phyloP scores from a whole-genome alignment of 2,329 filamentous ascomycete genomes.

The Clonostachys sp. region DNA sequence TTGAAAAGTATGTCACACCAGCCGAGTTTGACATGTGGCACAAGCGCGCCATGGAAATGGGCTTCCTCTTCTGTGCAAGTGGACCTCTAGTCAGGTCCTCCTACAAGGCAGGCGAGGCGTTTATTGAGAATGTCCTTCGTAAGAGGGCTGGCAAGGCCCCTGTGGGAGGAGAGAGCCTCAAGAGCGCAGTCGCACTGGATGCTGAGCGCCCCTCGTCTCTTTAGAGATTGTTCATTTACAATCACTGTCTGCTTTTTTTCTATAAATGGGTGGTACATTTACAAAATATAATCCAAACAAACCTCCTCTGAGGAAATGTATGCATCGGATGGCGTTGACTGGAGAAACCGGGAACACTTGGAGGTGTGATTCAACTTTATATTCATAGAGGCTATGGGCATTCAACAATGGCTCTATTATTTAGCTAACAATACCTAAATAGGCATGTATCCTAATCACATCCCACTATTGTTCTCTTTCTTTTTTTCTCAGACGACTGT shows the following conservation, averaged over 20 bases:
- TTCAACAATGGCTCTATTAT: slow-evolving; percentile 5
- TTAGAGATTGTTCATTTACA: neutral
- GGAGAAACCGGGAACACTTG: neutral
- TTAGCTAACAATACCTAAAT: neutral
- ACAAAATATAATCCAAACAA: neutral
- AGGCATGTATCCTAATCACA: neutral
- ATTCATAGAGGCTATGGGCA: neutral
- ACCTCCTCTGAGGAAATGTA: neutral
- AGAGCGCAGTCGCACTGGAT: slow-evolving; percentile 33
- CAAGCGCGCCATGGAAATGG: slow-evolving; percentile 84
- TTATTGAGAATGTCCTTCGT: slow-evolving; percentile 96
- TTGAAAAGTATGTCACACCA: slow-evolving; percentile 91
- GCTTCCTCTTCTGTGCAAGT: slow-evolving; percentile 93
- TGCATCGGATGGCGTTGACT: slow-evolving; percentile 1
- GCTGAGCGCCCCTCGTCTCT: slow-evolving; percentile 10
- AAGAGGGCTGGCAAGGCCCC: slow-evolving; percentile 58
- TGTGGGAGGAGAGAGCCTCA: slow-evolving; percentile 21
- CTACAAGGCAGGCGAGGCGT: slow-evolving; percentile 97
- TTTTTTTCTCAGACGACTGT: too few relatives aligned
- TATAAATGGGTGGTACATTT: neutral
- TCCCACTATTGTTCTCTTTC: neutral
- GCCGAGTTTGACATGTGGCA: slow-evolving; percentile 90
- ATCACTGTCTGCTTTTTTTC: neutral
- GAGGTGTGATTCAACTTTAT: neutral
- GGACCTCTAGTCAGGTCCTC: slow-evolving; percentile 90